Conservation (phyloP, 768 basidiomycete species). For the Exidia glandulosa region DNA sequence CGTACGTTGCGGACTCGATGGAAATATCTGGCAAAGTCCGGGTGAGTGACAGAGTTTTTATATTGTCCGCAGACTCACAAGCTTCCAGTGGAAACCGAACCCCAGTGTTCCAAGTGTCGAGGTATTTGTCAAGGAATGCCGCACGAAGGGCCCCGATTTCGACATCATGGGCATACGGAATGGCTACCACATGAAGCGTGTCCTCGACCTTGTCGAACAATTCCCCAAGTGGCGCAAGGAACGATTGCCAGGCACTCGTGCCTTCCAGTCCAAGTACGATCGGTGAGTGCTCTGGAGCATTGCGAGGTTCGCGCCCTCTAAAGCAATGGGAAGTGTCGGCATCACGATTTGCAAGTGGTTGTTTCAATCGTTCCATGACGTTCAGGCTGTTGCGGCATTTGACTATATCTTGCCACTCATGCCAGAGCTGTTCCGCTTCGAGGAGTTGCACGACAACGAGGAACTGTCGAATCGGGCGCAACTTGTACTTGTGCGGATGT, state of each 20-base stretch:
- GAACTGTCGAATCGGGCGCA: slow-evolving; percentile 57
- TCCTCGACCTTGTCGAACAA: slow-evolving; percentile 47
- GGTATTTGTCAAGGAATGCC: slow-evolving; percentile 58
- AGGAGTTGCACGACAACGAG: slow-evolving; percentile 69
- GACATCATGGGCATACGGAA: slow-evolving; percentile 73
- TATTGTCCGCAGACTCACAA: not conserved
- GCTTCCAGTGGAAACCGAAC: slow-evolving; percentile 46
- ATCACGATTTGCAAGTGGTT: slow-evolving; percentile 69
- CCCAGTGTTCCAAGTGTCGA: slow-evolving; percentile 52
- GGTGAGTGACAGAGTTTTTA: slow-evolving; percentile 25
- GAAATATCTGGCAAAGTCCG: slow-evolving; percentile 63
- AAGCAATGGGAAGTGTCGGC: slow-evolving; percentile 34
- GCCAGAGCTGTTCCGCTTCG: slow-evolving; percentile 69
- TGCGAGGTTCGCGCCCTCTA: not conserved
- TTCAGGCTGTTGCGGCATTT: slow-evolving; percentile 64
- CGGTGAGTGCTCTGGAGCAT: slow-evolving; percentile 30
- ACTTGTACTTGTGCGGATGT: slow-evolving; percentile 69
- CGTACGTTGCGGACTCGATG: slow-evolving; percentile 64
- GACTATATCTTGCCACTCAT: slow-evolving; percentile 76
- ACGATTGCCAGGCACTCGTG: slow-evolving; percentile 61
- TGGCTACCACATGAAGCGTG: slow-evolving; percentile 45
- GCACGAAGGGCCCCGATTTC: slow-evolving; percentile 37
- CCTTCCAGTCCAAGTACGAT: slow-evolving; percentile 81
- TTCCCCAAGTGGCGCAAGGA: slow-evolving; percentile 63
- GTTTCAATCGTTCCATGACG: slow-evolving; percentile 61